Conservation (phyloP, 352 stramenopile species). For the Globisporangium orthogonon region DNA sequence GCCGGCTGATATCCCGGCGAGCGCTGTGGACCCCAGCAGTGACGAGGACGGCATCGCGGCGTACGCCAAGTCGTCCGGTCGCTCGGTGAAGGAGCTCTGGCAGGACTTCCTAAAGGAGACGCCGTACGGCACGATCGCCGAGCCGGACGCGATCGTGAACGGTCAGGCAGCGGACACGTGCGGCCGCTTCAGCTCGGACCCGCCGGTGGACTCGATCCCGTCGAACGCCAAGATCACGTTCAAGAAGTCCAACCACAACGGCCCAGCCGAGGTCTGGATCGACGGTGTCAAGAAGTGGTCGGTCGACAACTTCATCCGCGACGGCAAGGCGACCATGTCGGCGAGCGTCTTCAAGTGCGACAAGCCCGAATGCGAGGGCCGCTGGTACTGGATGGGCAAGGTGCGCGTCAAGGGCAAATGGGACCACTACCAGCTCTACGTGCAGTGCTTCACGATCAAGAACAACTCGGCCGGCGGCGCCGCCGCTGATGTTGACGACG, state of each 20-base stretch:
- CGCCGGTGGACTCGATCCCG: constrained; percentile 11
- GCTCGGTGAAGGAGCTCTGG: constrained; percentile 16
- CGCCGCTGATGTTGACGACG: neutral
- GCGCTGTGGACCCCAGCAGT: constrained; percentile 11
- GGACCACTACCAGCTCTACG: constrained; percentile 22
- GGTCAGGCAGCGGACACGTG: constrained; percentile 9
- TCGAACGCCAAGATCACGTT: constrained; percentile 15
- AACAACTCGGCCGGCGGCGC: constrained; percentile 7
- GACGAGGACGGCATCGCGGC: constrained; percentile 13
- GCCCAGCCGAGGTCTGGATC: constrained; percentile 17
- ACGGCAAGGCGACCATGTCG: constrained; percentile 12
- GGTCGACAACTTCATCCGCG: constrained; percentile 16
- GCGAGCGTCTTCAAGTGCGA: constrained; percentile 13
- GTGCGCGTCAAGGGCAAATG: constrained; percentile 18
- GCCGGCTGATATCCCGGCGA: constrained; percentile 12
- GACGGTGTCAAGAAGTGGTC: constrained; percentile 16
- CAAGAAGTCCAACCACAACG: constrained; percentile 24
- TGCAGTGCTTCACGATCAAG: constrained; percentile 19
- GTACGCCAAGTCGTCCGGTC: constrained; percentile 15
- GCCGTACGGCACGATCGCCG: constrained; percentile 11
- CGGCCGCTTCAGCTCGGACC: constrained; percentile 13
- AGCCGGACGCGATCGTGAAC: constrained; percentile 10
- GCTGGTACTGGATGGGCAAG: constrained; percentile 21
- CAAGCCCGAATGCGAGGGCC: constrained; percentile 16
- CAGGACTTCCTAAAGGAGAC: constrained; percentile 13